These are phyloP conservation scores for Psidium guajava DNA, from an alignment of 345 rosid species.

Conservation along the genomic window DNA sequence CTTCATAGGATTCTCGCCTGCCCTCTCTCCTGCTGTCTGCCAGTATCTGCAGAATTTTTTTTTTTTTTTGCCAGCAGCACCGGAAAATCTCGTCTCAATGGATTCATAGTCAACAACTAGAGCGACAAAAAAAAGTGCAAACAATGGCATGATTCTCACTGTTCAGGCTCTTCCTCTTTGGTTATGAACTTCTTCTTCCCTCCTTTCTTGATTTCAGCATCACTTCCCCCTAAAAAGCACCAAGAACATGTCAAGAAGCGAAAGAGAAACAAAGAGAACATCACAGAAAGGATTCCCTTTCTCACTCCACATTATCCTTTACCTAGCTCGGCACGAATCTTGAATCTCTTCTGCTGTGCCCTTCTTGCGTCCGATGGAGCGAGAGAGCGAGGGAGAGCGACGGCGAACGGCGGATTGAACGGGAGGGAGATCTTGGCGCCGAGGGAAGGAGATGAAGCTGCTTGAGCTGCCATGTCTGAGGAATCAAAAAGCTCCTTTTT, in stretches of 20 bases:
- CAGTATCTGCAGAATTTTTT: constrained; percentile 50
- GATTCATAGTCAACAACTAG: not conserved
- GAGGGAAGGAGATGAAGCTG: constrained; percentile 23
- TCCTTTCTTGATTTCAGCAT: constrained; percentile 61
- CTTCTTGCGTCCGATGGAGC: constrained; percentile 11
- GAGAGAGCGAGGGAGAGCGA: constrained; percentile 5
- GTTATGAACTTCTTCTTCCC: constrained; percentile 80
- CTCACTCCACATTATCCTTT: not conserved
- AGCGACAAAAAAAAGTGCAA: not conserved
- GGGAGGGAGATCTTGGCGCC: constrained; percentile 8
- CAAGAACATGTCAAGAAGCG: not conserved
- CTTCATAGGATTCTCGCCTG: constrained; percentile 93
- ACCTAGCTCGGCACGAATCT: constrained; percentile 52
- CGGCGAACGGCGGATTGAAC: constrained; percentile 10
- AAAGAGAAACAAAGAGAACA: not conserved
- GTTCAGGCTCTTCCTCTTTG: constrained; percentile 82
- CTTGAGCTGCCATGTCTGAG: constrained; percentile 40
- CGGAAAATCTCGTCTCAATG: not conserved
- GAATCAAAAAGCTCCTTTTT: not conserved
- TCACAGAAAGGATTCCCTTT: not conserved
- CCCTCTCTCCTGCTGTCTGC: constrained; percentile 88
- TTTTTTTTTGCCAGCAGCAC: not conserved
- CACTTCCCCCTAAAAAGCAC: constrained; percentile 42
- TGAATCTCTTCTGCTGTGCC: constrained; percentile 18
- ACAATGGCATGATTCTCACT: constrained; percentile 22